Base-by-base conservation (phyloP, 371 early-diverging fungal genomes). In the Nematocida parisii region DNA sequence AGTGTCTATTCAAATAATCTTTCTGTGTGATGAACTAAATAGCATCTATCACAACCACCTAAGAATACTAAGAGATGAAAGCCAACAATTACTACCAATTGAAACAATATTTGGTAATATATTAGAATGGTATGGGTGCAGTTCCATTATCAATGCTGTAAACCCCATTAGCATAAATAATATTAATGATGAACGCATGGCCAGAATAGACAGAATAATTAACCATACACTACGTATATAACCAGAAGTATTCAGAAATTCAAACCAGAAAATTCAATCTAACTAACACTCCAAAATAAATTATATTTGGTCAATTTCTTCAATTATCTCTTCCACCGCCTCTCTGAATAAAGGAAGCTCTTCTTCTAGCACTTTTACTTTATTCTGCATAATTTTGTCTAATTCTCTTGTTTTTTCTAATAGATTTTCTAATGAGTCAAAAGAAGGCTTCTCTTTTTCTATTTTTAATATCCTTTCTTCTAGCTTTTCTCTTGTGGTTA, bases 341-440 rank as follows among this genome's bases (percentile, higher is more conserved):
- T 77, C 71, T 27, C 44, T 67, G 1, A 70, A 42, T 7, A 66
- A 42, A 46, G 80, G 80, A 44, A 77, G 61, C 13, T 77, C 80
- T 67, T 45, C 39, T 45, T 77, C 46, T 11, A 70, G n/a, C 6
- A 13, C 15, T 7, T 55, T 39, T 22, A 77, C 40, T 44, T 70
- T 77, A 4, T 15, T 24, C 13, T 39, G 13, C 5, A 77, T 24
- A 24, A 58, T 27, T 15, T 7, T 60, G 66, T 77, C 80, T 22
- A 77, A 44, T 11, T 57, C 71, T 62, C 80, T 39, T 44, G 71
- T 77, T 61, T 70, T 54, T 27, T 77, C 20, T 58, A 77, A 5
- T 13, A 77, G 54, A 6, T 27, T 33, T 7, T 50, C 45, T 22
- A 75, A 54, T 15, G 4, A n/a, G 22, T 5, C 9, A 24, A 50